Evolutionary conservation across 768 basidiomycete species (phyloP).

Genomic region (Mycena galericulata): DNA sequence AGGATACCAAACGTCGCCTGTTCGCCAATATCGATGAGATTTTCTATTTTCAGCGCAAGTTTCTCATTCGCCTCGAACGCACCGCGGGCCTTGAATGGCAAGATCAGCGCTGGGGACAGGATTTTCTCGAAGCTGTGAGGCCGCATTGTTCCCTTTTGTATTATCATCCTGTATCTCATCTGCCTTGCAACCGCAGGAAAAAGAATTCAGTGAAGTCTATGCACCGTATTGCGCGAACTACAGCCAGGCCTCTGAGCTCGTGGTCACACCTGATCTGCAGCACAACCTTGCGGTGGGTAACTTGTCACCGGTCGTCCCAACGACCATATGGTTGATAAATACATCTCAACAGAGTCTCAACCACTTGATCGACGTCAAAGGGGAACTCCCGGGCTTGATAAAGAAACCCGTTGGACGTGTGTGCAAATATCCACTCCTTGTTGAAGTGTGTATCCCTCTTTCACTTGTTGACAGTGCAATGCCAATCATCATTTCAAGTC

Average conservation of each 20-base stretch:
- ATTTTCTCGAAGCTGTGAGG: conserved; percentile 85
- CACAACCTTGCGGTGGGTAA: conserved; percentile 82
- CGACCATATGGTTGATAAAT: neutral
- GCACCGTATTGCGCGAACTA: conserved; percentile 98
- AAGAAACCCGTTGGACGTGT: conserved; percentile 98
- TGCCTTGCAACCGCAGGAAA: conserved; percentile 76
- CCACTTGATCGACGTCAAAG: conserved; percentile 86
- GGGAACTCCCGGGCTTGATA: conserved; percentile 94
- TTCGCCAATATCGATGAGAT: conserved; percentile 95
- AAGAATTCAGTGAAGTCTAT: conserved; percentile 95
- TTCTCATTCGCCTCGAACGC: conserved; percentile 89
- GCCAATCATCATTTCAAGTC: conserved; percentile 52
- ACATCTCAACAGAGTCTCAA: conserved; percentile 69
- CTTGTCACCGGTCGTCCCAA: conserved; percentile 33
- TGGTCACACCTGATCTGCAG: conserved; percentile 75
- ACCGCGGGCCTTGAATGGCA: conserved; percentile 85
- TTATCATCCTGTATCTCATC: conserved; percentile 2
- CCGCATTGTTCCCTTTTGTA: too few species aligned
- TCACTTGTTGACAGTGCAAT: too few species aligned
- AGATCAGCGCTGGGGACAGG: conserved; percentile 88
- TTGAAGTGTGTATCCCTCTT: conserved; percentile 74
- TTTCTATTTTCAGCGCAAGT: conserved; percentile 94
- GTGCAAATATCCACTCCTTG: conserved; percentile 96
- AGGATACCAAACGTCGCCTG: conserved; percentile 93
- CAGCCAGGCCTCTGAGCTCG: conserved; percentile 84